A percentile compares a stretch with the other conserved stretches of the same genome.
phyloP scores from a whole-genome alignment of 2,329 filamentous ascomycete genomes.

The Pleomassaria siparia region DNA sequence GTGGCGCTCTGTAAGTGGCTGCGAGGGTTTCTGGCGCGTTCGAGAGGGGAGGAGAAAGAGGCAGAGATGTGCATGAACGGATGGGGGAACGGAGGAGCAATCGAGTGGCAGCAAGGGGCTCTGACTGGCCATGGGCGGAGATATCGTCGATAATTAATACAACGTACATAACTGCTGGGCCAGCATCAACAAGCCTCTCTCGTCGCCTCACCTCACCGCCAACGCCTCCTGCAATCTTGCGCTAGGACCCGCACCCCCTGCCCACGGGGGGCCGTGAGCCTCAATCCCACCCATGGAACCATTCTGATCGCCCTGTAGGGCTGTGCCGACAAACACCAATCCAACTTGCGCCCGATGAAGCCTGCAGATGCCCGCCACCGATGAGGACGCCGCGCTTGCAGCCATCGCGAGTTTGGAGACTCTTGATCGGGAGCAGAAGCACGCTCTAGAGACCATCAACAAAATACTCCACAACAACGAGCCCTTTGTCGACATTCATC shows the following conservation, averaged over 20 bases:
- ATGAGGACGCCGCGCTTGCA: constrained; percentile 44
- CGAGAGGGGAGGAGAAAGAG: constrained; percentile 8
- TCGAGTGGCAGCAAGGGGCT: constrained; percentile 26
- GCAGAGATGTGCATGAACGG: background rate
- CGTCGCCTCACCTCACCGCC: too few relatives aligned
- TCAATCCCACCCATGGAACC: too few relatives aligned
- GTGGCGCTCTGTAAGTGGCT: constrained; percentile 8
- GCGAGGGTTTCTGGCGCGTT: constrained; percentile 14
- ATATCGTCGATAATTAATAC: constrained; percentile 11
- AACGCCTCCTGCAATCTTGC: constrained; percentile 15
- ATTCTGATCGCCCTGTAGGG: constrained; percentile 1
- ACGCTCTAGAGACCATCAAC: constrained; percentile 38
- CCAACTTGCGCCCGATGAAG: constrained; percentile 7
- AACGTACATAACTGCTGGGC: background rate
- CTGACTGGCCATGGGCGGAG: constrained; percentile 19
- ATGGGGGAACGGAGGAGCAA: constrained; percentile 9
- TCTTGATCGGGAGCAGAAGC: constrained; percentile 37
- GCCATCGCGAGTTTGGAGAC: constrained; percentile 41
- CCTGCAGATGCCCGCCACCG: constrained; percentile 41
- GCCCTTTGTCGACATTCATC: constrained; percentile 46
- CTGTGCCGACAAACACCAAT: constrained; percentile 1
- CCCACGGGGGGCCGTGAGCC: constrained; percentile 1
- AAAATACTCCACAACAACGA: constrained; percentile 40
- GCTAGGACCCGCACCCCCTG: constrained; percentile 5
- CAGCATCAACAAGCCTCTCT: too few relatives aligned